Evolutionary conservation across 768 basidiomycete genomes (phyloP).

Genomic region (Amanita rimosa): DNA sequence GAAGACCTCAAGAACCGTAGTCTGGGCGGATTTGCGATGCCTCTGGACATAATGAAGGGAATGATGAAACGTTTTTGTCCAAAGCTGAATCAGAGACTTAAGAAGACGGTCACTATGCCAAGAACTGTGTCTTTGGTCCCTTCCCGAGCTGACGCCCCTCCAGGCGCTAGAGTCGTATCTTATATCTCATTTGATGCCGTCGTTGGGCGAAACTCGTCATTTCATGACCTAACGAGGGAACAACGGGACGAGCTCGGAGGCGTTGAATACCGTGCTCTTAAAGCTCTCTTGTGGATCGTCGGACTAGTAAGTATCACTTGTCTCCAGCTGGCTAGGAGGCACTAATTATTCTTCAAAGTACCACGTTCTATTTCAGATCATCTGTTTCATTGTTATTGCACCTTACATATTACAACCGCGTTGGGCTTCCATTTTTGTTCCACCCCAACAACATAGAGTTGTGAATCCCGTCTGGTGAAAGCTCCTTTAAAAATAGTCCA

Average conservation of each 20-base stretch:
- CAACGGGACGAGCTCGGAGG: slow-evolving; percentile 90
- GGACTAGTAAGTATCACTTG: slow-evolving; percentile 40
- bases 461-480: slow-evolving; percentile 58
- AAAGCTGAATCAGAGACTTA: slow-evolving; percentile 40
- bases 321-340: not conserved
- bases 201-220: slow-evolving; percentile 76
- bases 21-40: slow-evolving; percentile 72
- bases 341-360: slow-evolving; percentile 42
- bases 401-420: slow-evolving; percentile 60
- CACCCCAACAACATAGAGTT: slow-evolving; percentile 43
- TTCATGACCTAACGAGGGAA: slow-evolving; percentile 58
- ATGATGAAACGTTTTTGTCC: slow-evolving; percentile 56
- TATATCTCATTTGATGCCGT: slow-evolving; percentile 82
- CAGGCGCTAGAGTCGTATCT: slow-evolving; percentile 44
- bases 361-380: slow-evolving; percentile 57
- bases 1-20: slow-evolving; percentile 25
- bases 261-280: slow-evolving; percentile 83
- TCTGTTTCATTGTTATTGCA: slow-evolving; percentile 63
- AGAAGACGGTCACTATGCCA: slow-evolving; percentile 68
- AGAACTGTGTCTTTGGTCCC: slow-evolving; percentile 50
- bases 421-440: slow-evolving; percentile 52
- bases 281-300: slow-evolving; percentile 74
- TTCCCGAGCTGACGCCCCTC: slow-evolving; percentile 21
- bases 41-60: slow-evolving; percentile 37
- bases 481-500: not conserved